These are phyloP conservation scores for Elaeagnus macrophylla DNA, from an alignment of 306 rosid species.

Conservation along the genomic window DNA sequence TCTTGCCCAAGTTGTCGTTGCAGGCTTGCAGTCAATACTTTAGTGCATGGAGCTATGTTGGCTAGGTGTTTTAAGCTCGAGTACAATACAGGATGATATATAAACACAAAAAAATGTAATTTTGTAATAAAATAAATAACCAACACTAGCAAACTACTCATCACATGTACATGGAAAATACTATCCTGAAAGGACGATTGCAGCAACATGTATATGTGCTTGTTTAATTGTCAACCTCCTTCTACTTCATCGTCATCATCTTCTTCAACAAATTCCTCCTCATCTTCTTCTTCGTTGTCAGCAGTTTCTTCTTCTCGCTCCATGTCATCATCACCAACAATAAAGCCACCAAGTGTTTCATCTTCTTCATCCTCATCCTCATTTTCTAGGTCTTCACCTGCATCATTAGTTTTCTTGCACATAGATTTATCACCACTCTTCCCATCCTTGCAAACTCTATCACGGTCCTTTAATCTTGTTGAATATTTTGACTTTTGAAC, in stretches of 20 bases:
- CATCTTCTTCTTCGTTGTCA: slow-evolving; percentile 30
- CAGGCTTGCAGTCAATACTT: too few relatives aligned
- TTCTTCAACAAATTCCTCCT: slow-evolving; percentile 31
- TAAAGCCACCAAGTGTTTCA: slow-evolving; percentile 63
- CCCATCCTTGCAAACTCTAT: slow-evolving; percentile 14
- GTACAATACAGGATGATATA: too few relatives aligned
- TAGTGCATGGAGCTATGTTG: too few relatives aligned
- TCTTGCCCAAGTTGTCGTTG: too few relatives aligned
- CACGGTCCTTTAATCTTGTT: slow-evolving; percentile 44
- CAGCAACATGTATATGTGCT: neutral
- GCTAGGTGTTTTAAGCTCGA: too few relatives aligned
- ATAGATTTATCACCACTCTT: slow-evolving; percentile 20
- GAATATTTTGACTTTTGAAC: slow-evolving; percentile 37
- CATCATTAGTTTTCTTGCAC: slow-evolving; percentile 27
- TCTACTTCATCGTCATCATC: slow-evolving; percentile 21
- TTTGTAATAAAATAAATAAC: too few relatives aligned
- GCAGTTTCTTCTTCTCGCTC: slow-evolving; percentile 23
- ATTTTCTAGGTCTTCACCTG: slow-evolving; percentile 12
- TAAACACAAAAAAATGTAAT: too few relatives aligned
- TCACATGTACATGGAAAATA: neutral
- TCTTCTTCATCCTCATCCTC: slow-evolving; percentile 37
- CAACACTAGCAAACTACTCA: neutral
- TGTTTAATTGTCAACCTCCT: neutral
- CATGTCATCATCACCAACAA: slow-evolving; percentile 46
- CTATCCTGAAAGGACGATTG: neutral